phyloP scores from a whole-genome alignment of 208 protist genomes.

The Trypanosoma boissoni region DNA sequence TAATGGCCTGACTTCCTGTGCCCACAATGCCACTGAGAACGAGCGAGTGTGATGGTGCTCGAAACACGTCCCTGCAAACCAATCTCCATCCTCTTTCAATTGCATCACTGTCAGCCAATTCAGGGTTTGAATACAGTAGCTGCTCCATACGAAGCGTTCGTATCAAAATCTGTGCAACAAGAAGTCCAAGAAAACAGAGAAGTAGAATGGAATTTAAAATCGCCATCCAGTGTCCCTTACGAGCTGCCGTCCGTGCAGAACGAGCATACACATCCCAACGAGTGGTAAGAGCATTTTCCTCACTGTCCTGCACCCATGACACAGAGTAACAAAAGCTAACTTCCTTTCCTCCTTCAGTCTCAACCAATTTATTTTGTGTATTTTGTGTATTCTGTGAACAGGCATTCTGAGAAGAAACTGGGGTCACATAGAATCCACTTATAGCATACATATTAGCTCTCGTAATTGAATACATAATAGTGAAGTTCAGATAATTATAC shows the following conservation, averaged over 20 bases:
- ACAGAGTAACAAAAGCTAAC: conserved; percentile 53
- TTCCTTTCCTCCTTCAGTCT: conserved; percentile 27
- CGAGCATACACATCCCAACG: conserved; percentile 93
- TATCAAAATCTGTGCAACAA: conserved; percentile 95
- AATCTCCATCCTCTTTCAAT: conserved; percentile 95
- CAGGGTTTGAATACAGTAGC: conserved; percentile 46
- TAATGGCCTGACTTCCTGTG: conserved; percentile 87
- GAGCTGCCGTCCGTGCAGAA: conserved; percentile 20
- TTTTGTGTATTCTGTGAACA: not conserved
- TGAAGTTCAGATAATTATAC: conserved; percentile 74
- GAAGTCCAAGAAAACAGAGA: conserved; percentile 90
- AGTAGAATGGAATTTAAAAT: conserved; percentile 95
- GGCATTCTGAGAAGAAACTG: conserved; percentile 15
- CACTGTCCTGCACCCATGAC: conserved; percentile 28
- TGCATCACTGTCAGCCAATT: conserved; percentile 39
- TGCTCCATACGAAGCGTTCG: conserved; percentile 95
- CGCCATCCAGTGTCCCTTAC: conserved; percentile 92
- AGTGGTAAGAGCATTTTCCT: conserved; percentile 74
- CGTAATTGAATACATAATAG: conserved; percentile 24
- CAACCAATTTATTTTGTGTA: not conserved
- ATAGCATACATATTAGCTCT: conserved; percentile 26
- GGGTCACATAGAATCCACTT: conserved; percentile 49
- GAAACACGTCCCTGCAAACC: conserved; percentile 96
- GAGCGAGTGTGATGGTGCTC: conserved; percentile 68
- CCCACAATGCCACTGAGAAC: conserved; percentile 87